Conservation (phyloP, 1,284 basidiomycete species). For the Papiliotrema flavescens region DNA sequence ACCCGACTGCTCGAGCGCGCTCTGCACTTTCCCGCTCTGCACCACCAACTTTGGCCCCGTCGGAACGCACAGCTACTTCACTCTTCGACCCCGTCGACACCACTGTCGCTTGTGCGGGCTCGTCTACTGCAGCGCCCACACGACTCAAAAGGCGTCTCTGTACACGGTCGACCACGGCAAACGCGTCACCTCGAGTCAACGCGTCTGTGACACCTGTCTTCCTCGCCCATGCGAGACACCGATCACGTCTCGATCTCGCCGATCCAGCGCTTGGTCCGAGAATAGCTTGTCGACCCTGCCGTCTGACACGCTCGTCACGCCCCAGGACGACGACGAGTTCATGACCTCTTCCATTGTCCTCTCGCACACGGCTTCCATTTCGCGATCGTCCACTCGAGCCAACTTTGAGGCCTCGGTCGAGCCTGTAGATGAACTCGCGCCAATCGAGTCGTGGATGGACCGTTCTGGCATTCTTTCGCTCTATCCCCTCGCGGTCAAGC, state of each 20-base stretch:
- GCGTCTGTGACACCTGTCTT: slow-evolving; percentile 41
- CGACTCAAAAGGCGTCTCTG: slow-evolving; percentile 21
- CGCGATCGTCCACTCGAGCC: slow-evolving; percentile 1
- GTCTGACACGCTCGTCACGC: slow-evolving; percentile 15
- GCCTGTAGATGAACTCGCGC: slow-evolving; percentile 23
- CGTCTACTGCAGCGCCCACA: slow-evolving; percentile 37
- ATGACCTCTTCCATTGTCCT: slow-evolving; percentile 2
- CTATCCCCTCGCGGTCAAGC: slow-evolving; percentile 40
- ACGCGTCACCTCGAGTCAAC: slow-evolving; percentile 12
- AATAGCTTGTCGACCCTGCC: slow-evolving; percentile 7
- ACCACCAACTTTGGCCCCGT: slow-evolving; percentile 37
- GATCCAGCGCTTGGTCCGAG: slow-evolving; percentile 7
- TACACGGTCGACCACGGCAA: slow-evolving; percentile 14
- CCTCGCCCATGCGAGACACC: slow-evolving; percentile 3
- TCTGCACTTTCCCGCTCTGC: slow-evolving; percentile 41
- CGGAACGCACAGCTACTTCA: slow-evolving; percentile 17
- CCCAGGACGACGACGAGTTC: slow-evolving; percentile 13
- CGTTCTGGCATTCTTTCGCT: slow-evolving; percentile 40
- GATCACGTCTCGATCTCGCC: slow-evolving; percentile 3
- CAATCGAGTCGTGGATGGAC: slow-evolving; percentile 45
- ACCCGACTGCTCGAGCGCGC: slow-evolving; percentile 30
- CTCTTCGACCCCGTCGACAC: slow-evolving; percentile 36
- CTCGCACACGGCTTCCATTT: neutral
- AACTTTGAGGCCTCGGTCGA: slow-evolving; percentile 2
- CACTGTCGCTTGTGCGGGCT: slow-evolving; percentile 43